Conservation (phyloP, 169 alveolate genomes). For the Ichthyophthirius multifiliis region DNA sequence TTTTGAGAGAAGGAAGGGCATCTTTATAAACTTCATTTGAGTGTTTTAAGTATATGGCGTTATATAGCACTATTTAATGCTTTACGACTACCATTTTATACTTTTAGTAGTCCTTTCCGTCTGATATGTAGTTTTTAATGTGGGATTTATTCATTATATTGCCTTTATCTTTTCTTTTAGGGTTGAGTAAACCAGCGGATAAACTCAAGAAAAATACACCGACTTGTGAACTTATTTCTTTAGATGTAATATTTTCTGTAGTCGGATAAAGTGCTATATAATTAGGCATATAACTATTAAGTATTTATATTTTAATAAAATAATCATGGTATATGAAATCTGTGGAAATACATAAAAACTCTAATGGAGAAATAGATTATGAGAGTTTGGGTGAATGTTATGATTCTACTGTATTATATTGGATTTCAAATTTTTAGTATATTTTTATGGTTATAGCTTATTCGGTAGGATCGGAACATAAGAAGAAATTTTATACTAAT, state of each 20-base stretch:
- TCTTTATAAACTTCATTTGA: conserved; percentile 79
- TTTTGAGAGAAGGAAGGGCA: conserved; percentile 84
- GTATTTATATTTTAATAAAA: conserved; percentile 20
- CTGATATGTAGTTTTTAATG: conserved; percentile 66
- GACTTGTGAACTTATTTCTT: conserved; percentile 61
- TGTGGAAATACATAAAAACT: conserved; percentile 4
- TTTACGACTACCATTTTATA: conserved; percentile 64
- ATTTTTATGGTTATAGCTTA: conserved; percentile 61
- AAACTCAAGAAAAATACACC: conserved; percentile 67
- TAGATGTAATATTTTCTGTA: conserved; percentile 75
- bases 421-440: conserved; percentile 65
- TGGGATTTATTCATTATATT: conserved; percentile 73
- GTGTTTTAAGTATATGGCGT: conserved; percentile 80
- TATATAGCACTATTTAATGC: conserved; percentile 80
- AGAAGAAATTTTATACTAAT: conserved; percentile 72
- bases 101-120: not conserved
- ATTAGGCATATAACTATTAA: conserved; percentile 37
- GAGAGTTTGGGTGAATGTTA: conserved; percentile 35
- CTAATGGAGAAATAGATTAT: conserved; percentile 20
- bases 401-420: conserved; percentile 66
- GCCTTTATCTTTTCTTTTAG: conserved; percentile 73
- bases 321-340: conserved; percentile 48
- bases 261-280: conserved; percentile 56
- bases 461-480: conserved; percentile 73
- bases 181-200: conserved; percentile 67